These are phyloP conservation scores for Clitoria ternatea DNA, from an alignment of 306 rosid species.

Conservation along the genomic window DNA sequence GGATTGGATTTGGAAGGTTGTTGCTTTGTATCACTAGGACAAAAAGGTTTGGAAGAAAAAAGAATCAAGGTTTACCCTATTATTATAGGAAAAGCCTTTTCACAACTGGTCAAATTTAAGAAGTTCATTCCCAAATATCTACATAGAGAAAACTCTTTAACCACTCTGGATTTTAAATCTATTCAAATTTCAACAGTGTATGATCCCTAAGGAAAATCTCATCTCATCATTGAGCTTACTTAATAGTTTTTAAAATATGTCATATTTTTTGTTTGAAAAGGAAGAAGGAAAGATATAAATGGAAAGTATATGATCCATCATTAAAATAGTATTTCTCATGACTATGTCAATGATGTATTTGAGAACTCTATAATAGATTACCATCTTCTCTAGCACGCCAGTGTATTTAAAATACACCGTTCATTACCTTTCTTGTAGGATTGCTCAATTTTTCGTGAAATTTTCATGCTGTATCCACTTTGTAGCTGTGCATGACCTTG, in stretches of 20 bases:
- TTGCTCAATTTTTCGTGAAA: not conserved
- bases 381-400: constrained; percentile 10
- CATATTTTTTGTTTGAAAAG: not conserved
- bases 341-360: constrained; percentile 16
- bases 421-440: too few relatives aligned
- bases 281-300: not conserved
- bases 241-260: not conserved
- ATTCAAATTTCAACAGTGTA: not conserved
- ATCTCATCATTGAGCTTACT: not conserved
- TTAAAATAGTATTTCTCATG: not conserved
- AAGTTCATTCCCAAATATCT: constrained; percentile 31
- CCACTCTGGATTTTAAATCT: not conserved
- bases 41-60: not conserved
- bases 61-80: constrained; percentile 13
- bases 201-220: not conserved
- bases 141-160: constrained; percentile 29
- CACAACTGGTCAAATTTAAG: constrained; percentile 41
- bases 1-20: not conserved
- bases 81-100: constrained; percentile 15
- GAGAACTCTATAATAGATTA: constrained; percentile 6
- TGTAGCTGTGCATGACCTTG: constrained; percentile 23
- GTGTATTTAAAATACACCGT: not conserved
- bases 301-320: not conserved
- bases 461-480: not conserved
- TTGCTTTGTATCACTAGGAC: constrained; percentile 4